Evolutionary conservation across 495 filamentous ascomycete species (phyloP), one percentile per base, ranked within the genome.

Genomic region (Penicillium soppii): DNA sequence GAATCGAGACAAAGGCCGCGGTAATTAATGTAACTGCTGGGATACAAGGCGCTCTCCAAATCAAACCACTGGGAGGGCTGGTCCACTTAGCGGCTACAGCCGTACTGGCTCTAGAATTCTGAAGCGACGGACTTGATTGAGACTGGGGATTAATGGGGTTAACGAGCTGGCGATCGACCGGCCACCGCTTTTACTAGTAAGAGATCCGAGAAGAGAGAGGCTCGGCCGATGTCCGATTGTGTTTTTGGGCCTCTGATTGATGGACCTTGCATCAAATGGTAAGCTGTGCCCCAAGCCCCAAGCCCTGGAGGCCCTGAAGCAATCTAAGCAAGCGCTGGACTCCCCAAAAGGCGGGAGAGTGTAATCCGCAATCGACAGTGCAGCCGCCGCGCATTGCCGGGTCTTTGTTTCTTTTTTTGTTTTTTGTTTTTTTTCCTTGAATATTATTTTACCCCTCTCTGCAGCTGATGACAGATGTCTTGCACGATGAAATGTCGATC

Each of bases 341-440:
- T 17, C 12, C 25, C 29, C 10, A 32, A 51, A 32, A 36, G 36
- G 45, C 46, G 46, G 43, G 43, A 46, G 43, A 46, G 30, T 27
- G 32, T 30, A 37, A 45, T 32, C 39, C 47, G 51, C 50, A 59
- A 59, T 59, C 57, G 57, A 59, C 57, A 22, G 57, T 56, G 57
- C 57, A 59, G 57, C 57, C 53, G 57, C 53, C 56, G 52, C 51
- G 52, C 56, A 58, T 63, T 63, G 45, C 59, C 27, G 25, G 26
- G 39, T 27, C 40, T 53, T 56, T 46, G 40, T 50, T 50, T 56
- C 43, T 61, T 37, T 61, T 0, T 43, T 35, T 42, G 30, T 23
- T 19, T 42, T 42, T 45, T 30, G 12, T 55, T 46, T 29, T 41
- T 30, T 19, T 46, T 27, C 12, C 21, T 44, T n/a, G n/a, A n/a